Evolutionary conservation across 83 land plant genomes (phyloP).

Genomic region (Thuja plicata): DNA sequence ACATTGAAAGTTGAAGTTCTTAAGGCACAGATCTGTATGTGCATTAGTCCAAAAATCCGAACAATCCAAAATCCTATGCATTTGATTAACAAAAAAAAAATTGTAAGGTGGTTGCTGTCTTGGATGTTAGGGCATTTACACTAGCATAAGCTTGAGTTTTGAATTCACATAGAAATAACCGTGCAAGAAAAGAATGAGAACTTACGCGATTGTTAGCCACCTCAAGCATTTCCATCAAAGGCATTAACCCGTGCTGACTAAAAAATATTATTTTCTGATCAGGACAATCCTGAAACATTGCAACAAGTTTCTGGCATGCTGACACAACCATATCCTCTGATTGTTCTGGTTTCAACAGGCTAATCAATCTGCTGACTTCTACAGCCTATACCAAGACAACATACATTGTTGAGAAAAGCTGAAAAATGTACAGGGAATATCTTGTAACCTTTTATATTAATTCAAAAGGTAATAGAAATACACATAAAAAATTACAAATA

Average conservation of each 20-base stretch:
- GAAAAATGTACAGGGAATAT: background rate
- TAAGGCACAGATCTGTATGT: background rate
- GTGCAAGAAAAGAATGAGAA: conserved; percentile 1
- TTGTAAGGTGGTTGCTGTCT: background rate
- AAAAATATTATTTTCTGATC: conserved; percentile 80
- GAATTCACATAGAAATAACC: background rate
- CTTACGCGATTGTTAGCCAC: conserved; percentile 82
- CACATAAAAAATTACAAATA: background rate
- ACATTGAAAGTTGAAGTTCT: background rate
- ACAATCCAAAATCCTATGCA: background rate
- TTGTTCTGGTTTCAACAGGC: conserved; percentile 82
- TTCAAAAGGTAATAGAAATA: background rate
- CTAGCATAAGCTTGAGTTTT: background rate
- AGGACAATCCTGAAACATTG: conserved; percentile 88
- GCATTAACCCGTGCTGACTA: conserved; percentile 87
- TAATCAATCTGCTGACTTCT: conserved; percentile 85
- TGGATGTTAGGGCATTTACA: background rate
- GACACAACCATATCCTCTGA: conserved; percentile 85
- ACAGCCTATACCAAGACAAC: conserved; percentile 50
- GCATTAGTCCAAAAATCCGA: background rate
- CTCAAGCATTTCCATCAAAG: conserved; percentile 93
- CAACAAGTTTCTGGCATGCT: conserved; percentile 86
- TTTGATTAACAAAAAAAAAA: background rate
- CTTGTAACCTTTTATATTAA: background rate
- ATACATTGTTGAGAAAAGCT: background rate